Evolutionary conservation across 208 protist species (phyloP), one percentile per base, ranked within the genome.

Genomic region (Trypanosoma scelopori): DNA sequence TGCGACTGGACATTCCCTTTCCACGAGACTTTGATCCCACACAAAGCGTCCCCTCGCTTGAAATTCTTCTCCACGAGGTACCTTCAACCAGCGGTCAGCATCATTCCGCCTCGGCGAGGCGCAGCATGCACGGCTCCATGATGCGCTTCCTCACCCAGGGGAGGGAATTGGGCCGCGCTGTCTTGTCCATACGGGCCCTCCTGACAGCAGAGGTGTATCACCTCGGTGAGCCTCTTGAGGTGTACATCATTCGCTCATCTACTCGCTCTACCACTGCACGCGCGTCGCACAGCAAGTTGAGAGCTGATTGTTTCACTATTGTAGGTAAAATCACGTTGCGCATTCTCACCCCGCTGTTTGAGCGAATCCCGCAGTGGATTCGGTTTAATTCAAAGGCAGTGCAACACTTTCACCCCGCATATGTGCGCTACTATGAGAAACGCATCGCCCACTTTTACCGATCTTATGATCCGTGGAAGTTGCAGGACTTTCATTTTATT

Each of bases 141-240:
- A 68, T 48, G 43, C 51, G 45, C 46, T 12, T 43, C 28, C 23
- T 52, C 32, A 18, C 48, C 22, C 65, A 69, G 60, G 55, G 35
- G 13, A 78, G 74, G 4, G 86, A 91, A 42, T 62, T 95, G 15
- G 89, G 79, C 35, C 68, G 69, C 30, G 76, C 79, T 25, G 71
- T 57, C 1, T 69, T 95, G 12, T 95, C 89, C 4, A 63, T 93
- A 20, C 84, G 89, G 32, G 85, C 84, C 53, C 72, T 95, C 18
- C 69, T 95, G 23, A 87, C 79, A 3, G 41, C 61, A 28, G 52
- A 58, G 25, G 49, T 91, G 15, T 82, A 91, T 69, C 50, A 45
- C 42, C 58, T 84, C n/a, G 84, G 82, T 32, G 83, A 91, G 48
- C 62, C 50, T 45, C 27, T 95, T 13, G 79, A 76, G 7, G 82